Base-by-base conservation (phyloP, 345 rosid genomes). In the Luvunga scandens region DNA sequence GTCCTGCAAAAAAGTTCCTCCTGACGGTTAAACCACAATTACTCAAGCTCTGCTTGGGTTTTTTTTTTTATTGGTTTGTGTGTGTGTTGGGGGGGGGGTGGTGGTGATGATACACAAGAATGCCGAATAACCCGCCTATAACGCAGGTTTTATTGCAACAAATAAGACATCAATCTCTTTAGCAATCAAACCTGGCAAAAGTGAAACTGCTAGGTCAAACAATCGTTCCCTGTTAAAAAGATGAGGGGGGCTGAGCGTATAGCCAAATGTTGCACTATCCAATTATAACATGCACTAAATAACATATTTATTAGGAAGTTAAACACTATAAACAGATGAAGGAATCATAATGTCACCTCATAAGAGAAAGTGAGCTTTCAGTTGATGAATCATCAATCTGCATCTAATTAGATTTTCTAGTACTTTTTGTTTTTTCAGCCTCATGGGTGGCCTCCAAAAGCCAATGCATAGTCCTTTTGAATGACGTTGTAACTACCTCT, bases 121-220 rank as follows among this genome's bases (percentile, higher is more conserved):
- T 64, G 38, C 55, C 9, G n/a, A 66, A 81, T 71, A 66, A 82
- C 59, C 53, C 68, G 68, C 99, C 97, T 92, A 86, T 80, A 92
- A 82, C 75, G 98, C 95, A 65, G 95, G 93, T 79, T 86, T 87
- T 82, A 91, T 83, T 28, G 95, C 92, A 77, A 72, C 80, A 68
- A 84, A 91, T 70, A 92, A 92, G 71, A 90, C 82, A 79, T 82
- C 86, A 60, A 92, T 84, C 83, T 85, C 90, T 73, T 85, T 77
- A 25, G 68, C 84, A 77, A 83, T 88, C 90, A 91, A 84, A 77
- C 94, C 97, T 72, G 98, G 97, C 76, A 92, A 81, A 78, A 94
- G 91, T 45, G 98, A 88, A 81, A 90, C 90, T 61, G 97, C 90
- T 80, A 96, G 82, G 84, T 92, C 97, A 83, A 91, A 87, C 72